Evolutionary conservation across 768 basidiomycete species (phyloP).

Genomic region (Mycena metata): DNA sequence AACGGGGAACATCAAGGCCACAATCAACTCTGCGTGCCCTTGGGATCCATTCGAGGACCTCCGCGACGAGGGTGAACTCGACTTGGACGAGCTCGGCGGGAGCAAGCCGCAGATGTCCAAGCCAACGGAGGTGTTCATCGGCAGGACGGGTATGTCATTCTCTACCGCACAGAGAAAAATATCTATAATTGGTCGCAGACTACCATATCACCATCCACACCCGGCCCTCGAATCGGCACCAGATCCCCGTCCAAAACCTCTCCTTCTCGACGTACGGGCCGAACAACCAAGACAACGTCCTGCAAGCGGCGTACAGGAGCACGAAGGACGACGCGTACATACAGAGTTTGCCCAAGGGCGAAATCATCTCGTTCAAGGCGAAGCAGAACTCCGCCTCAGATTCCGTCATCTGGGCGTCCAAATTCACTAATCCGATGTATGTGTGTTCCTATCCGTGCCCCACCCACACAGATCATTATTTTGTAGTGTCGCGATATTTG

Average conservation of each 20-base stretch:
- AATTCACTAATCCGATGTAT: slow-evolving; percentile 78
- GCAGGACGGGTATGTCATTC: slow-evolving; percentile 59
- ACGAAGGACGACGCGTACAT: slow-evolving; percentile 87
- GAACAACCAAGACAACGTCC: slow-evolving; percentile 83
- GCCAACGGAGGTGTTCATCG: slow-evolving; percentile 64
- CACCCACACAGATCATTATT: background rate
- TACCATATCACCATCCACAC: slow-evolving; percentile 91
- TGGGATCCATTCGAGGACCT: slow-evolving; percentile 78
- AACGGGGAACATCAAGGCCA: slow-evolving; percentile 84
- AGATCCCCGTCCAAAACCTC: slow-evolving; percentile 78
- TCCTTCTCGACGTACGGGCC: slow-evolving; percentile 95
- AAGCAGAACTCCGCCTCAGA: slow-evolving; percentile 40
- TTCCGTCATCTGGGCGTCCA: slow-evolving; percentile 68
- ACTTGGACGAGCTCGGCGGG: slow-evolving; percentile 74
- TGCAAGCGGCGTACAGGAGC: slow-evolving; percentile 80
- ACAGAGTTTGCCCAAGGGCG: slow-evolving; percentile 84
- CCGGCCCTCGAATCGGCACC: slow-evolving; percentile 53
- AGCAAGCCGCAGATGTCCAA: slow-evolving; percentile 52
- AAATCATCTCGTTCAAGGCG: slow-evolving; percentile 80
- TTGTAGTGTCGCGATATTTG: slow-evolving; percentile 86
- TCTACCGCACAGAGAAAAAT: background rate
- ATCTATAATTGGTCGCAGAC: slow-evolving; percentile 61
- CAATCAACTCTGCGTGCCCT: slow-evolving; percentile 81
- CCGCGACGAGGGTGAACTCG: slow-evolving; percentile 58
- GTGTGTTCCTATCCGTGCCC: slow-evolving; percentile 40